Conservation (phyloP, 169 alveolate genomes). For the Plasmodium cynomolgi region DNA sequence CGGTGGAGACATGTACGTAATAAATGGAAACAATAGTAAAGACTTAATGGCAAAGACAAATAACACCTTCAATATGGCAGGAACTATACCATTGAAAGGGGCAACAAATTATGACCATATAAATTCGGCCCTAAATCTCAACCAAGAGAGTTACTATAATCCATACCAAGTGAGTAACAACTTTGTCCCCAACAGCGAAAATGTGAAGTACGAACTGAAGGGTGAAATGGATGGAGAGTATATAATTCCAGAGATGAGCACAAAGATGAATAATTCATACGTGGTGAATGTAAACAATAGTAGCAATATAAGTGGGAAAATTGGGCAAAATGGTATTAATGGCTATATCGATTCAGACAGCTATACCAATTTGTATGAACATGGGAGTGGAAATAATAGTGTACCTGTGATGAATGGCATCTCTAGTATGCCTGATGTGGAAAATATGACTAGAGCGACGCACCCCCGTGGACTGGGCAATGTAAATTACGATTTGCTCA, state of each 20-base stretch:
- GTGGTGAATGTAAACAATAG: neutral
- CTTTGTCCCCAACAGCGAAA: neutral
- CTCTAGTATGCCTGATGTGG: neutral
- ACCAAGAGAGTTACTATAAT: constrained; percentile 18
- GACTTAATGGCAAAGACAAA: constrained; percentile 5
- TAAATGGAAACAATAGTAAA: constrained; percentile 15
- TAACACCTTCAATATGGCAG: constrained; percentile 17
- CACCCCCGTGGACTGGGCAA: neutral
- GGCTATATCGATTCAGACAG: constrained; percentile 30
- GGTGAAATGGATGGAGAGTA: neutral
- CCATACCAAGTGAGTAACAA: constrained; percentile 10
- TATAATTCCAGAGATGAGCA: neutral
- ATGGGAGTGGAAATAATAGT: neutral
- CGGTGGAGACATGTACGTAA: constrained; percentile 1
- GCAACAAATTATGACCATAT: constrained; percentile 29
- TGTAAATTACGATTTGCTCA: constrained; percentile 5
- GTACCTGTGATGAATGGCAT: neutral
- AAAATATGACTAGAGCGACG: neutral
- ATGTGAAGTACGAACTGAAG: neutral
- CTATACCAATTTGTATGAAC: constrained; percentile 14
- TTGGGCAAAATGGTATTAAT: neutral
- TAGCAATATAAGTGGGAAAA: constrained; percentile 1
- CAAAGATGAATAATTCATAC: constrained; percentile 29
- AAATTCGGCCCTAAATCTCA: constrained; percentile 21
- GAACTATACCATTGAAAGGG: constrained; percentile 8